Conservation (phyloP, 768 basidiomycete species). For the Butyriboletus loyo region DNA sequence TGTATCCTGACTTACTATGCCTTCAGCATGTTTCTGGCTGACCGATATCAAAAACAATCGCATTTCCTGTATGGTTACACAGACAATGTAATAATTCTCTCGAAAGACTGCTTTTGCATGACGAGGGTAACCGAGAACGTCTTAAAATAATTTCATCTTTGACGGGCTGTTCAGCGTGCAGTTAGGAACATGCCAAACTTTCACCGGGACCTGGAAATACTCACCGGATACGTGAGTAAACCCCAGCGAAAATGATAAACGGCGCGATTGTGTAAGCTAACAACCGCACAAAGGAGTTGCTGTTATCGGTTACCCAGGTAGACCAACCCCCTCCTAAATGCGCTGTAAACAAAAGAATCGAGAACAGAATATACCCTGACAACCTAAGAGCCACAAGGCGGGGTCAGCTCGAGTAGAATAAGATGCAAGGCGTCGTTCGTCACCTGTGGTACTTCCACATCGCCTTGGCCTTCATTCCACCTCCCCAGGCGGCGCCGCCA, state of each 20-base stretch:
- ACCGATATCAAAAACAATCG: conserved; percentile 1
- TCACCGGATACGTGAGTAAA: conserved; percentile 54
- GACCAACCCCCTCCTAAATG: conserved; percentile 74
- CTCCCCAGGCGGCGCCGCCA: conserved; percentile 66
- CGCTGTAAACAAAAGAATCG: conserved; percentile 56
- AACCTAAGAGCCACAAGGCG: conserved; percentile 37
- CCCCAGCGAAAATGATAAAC: conserved; percentile 38
- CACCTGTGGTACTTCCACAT: conserved; percentile 86
- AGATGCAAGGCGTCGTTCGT: conserved; percentile 1
- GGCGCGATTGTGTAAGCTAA: conserved; percentile 57
- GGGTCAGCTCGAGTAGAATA: not conserved
- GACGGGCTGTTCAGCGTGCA: conserved; percentile 41
- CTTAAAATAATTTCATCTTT: conserved; percentile 60
- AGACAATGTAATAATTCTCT: not conserved
- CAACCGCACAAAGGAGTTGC: conserved; percentile 38
- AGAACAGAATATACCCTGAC: conserved; percentile 72
- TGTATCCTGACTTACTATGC: conserved; percentile 19
- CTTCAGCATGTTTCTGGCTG: conserved; percentile 9
- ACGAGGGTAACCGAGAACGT: not conserved
- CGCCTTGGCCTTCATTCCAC: conserved; percentile 64
- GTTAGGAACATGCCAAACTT: not conserved
- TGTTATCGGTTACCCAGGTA: conserved; percentile 47
- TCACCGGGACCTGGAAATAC: conserved; percentile 6
- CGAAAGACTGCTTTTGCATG: not conserved
- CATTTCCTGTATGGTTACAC: conserved; percentile 3